Evolutionary conservation across 768 basidiomycete genomes (phyloP).

Genomic region (Pleurotus cornucopiae): DNA sequence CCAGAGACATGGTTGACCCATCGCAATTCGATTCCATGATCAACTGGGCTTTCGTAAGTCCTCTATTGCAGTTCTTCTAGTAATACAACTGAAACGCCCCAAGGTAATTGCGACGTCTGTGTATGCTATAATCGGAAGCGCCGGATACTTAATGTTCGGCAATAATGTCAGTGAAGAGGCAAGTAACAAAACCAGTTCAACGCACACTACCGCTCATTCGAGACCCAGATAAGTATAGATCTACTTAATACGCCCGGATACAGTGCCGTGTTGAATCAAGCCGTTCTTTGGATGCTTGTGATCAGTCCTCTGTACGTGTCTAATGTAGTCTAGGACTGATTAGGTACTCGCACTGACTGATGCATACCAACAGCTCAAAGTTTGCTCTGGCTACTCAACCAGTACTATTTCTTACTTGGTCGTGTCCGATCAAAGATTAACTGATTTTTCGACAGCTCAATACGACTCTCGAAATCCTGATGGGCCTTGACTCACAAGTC

Average conservation of each 20-base stretch:
- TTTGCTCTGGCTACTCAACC: slow-evolving; percentile 83
- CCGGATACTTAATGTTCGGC: slow-evolving; percentile 93
- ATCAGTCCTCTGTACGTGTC: slow-evolving; percentile 62
- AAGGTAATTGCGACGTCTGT: slow-evolving; percentile 60
- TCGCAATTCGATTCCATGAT: slow-evolving; percentile 77
- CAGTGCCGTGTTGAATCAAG: slow-evolving; percentile 61
- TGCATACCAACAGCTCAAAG: slow-evolving; percentile 58
- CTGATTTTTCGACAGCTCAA: slow-evolving; percentile 49
- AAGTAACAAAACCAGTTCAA: slow-evolving; percentile 12
- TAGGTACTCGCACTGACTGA: neutral
- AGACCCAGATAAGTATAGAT: slow-evolving; percentile 72
- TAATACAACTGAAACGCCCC: no score
- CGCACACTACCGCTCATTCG: neutral
- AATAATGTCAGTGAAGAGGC: slow-evolving; percentile 77
- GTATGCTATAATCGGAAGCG: slow-evolving; percentile 66
- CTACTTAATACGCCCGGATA: slow-evolving; percentile 72
- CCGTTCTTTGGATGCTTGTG: slow-evolving; percentile 86
- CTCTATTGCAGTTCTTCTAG: no score
- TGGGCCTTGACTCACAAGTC: slow-evolving; percentile 54
- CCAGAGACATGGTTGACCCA: slow-evolving; percentile 86
- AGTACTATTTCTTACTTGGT: slow-evolving; percentile 33
- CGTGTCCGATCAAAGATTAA: neutral
- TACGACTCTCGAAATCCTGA: slow-evolving; percentile 72
- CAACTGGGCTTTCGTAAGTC: slow-evolving; percentile 78
- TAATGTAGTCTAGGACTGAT: neutral